Base-by-base conservation (phyloP, 495 filamentous ascomycete species). In the Tetracladium setigerum region DNA sequence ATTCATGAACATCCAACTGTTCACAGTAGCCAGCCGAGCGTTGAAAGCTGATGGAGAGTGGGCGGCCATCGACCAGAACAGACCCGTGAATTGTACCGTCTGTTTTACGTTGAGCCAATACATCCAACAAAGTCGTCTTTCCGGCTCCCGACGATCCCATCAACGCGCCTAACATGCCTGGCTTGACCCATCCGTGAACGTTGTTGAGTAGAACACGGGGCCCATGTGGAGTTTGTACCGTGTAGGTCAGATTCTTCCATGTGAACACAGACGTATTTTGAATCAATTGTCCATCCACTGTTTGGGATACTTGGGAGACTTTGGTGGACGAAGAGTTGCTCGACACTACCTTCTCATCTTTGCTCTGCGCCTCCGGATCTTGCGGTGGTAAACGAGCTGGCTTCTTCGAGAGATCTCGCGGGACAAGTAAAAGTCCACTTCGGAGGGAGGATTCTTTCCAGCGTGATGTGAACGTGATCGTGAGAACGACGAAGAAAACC, bases 101-200 rank as follows among this genome's bases (percentile, higher is more conserved):
- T 15, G 71, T 68, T 35, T 73, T 74, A 7, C 72, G 60, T 38
- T 74, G 71, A 4, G 58, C 58, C 6, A 61, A 34, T 33, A 59
- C 56, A 55, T 69, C 66, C 1, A 69, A 56, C 12, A 82, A 56
- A 0, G 77, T 79, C 2, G 78, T 82, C 41, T 82, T 82, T 8
- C 78, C 78, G 4, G 78, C 78, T 17, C 78, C 78, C 22, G 75
- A 76, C 24, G 73, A 72, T 15, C 78, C 78, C 77, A 94, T 87
- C 17, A 91, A 63, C 5, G 87, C 87, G 36, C 86, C 81, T 73
- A 94, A 78, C 14, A 83, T 65, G 14, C 88, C 87, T 1, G 88
- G 87, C 62, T 87, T 90, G 15, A 80, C 86, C 59, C 81, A 91
- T 2, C 87, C 87, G 40, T 73, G 77, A 41, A 92, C 74, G 9